These are phyloP conservation scores for Cryptococcus jaspeensis DNA, from an alignment of 1,284 basidiomycete genomes.

Conservation along the genomic window DNA sequence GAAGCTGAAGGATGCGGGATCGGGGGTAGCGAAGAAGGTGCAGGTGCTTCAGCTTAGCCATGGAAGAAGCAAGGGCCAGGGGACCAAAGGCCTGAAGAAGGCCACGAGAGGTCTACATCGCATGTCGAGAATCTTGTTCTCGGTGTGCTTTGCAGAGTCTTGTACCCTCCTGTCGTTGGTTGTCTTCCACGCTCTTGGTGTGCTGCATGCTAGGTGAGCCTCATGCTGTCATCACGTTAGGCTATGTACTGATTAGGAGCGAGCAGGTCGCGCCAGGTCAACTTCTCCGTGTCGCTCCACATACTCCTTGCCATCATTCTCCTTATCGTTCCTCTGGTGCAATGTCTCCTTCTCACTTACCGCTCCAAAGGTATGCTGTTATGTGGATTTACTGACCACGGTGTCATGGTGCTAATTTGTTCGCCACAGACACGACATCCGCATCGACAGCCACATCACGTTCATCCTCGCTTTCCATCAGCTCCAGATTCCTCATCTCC, in stretches of 20 bases:
- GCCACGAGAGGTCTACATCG: slow-evolving; percentile 41
- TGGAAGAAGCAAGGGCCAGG: slow-evolving; percentile 13
- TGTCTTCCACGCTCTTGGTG: slow-evolving; percentile 41
- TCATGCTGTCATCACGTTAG: background rate
- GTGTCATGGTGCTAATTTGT: background rate
- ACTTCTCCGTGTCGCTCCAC: slow-evolving; percentile 49
- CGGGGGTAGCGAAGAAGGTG: slow-evolving; percentile 12
- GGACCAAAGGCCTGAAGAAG: slow-evolving; percentile 28
- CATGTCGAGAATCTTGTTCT: slow-evolving; percentile 43
- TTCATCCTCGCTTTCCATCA: slow-evolving; percentile 26
- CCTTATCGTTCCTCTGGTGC: slow-evolving; percentile 46
- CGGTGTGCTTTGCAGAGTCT: slow-evolving; percentile 48
- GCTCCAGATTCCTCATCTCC: slow-evolving; percentile 40
- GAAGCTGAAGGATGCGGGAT: slow-evolving; percentile 28
- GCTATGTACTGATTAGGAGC: background rate
- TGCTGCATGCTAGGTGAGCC: slow-evolving; percentile 41
- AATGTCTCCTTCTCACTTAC: slow-evolving; percentile 50
- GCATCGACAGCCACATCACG: slow-evolving; percentile 19
- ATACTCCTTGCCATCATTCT: slow-evolving; percentile 45
- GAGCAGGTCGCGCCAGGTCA: slow-evolving; percentile 41
- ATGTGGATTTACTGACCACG: no score
- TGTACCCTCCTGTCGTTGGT: slow-evolving; percentile 49
- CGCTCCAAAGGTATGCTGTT: slow-evolving; percentile 37
- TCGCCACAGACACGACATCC: slow-evolving; percentile 15
- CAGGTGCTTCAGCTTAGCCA: slow-evolving; percentile 36